phyloP scores from a whole-genome alignment of 257 asterid genomes.

The Verbena officinalis region DNA sequence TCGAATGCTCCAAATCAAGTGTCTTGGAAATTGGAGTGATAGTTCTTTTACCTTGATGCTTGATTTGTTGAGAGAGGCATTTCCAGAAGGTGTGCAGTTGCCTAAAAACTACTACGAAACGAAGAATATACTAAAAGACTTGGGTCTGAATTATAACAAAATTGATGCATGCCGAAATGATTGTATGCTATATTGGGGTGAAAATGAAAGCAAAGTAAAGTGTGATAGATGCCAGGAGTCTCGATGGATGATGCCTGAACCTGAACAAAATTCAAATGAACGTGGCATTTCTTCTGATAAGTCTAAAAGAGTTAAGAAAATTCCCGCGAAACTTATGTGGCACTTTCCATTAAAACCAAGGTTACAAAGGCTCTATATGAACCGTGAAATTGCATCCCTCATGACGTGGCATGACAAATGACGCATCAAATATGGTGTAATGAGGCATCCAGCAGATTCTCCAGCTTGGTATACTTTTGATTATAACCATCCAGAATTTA shows the following conservation, averaged over 20 bases:
- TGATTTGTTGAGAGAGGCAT: conserved; percentile 1
- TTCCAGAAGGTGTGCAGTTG: too few species aligned
- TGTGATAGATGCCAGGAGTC: conserved; percentile 4
- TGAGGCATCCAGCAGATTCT: too few species aligned
- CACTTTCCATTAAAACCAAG: conserved; percentile 17
- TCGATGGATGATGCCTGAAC: neutral
- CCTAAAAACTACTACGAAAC: conserved; percentile 5
- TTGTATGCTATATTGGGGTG: conserved; percentile 24
- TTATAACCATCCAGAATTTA: too few species aligned
- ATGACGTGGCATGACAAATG: neutral
- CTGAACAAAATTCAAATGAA: neutral
- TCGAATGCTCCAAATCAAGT: neutral
- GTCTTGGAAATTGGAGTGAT: conserved; percentile 11
- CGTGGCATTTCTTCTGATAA: neutral
- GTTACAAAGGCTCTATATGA: neutral
- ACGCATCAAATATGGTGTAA: too few species aligned
- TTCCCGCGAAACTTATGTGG: neutral
- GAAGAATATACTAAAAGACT: too few species aligned
- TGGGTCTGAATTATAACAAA: too few species aligned
- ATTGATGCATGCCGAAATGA: too few species aligned
- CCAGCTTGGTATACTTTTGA: too few species aligned
- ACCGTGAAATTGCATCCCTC: neutral
- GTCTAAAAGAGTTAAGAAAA: neutral
- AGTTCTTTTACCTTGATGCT: conserved; percentile 20
- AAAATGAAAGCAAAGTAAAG: neutral